Base-by-base conservation (phyloP, 306 rosid genomes). In the Echinosophora koreensis region DNA sequence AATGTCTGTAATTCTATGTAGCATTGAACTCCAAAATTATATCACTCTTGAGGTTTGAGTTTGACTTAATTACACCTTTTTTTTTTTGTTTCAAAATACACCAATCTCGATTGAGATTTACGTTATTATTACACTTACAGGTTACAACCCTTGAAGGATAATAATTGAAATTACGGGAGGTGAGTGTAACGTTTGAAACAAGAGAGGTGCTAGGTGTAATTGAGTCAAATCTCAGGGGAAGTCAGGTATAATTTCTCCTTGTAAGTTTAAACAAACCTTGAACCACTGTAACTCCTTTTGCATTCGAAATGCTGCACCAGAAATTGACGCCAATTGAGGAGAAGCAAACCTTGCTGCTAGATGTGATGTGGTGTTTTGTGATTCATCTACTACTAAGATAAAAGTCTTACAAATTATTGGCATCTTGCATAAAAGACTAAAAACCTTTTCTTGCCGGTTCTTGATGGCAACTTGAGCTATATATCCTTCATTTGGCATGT, bases 301-400 rank as follows among this genome's bases (percentile, higher is more conserved):
- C 93, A 87, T 87, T 83, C 86, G 88, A 66, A 84, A 81, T 32
- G 87, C 86, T 74, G 90, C 74, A 55, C 94, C 88, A 10, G 90
- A 64, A 80, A 87, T 41, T 35, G 86, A 63, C 7, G 68, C 71
- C 12, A 74, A 82, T 64, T 80, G 79, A 77, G 78, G n/a, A 47
- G 56, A 71, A 63, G 85, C 77, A 28, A 80, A 70, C 81, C 69
- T 87, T 82, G 87, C 91, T 18, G 88, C 90, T 62, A 71, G 39
- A 74, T 87, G 89, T 76, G 89, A 84, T 75, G 88, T 66, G 57
- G 84, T 67, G 69, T 87, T 84, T 17, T 71, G 74, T 12, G 86
- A 60, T 47, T 71, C 84, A 47, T 81, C 84, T 17, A 81, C 14
- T 22, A 49, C 13, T 30, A 77, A 0, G 15, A 80, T 42, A 41